These are phyloP conservation scores for Cladophialophora carrionii DNA, from an alignment of 2,329 filamentous ascomycete genomes.

Conservation along the genomic window DNA sequence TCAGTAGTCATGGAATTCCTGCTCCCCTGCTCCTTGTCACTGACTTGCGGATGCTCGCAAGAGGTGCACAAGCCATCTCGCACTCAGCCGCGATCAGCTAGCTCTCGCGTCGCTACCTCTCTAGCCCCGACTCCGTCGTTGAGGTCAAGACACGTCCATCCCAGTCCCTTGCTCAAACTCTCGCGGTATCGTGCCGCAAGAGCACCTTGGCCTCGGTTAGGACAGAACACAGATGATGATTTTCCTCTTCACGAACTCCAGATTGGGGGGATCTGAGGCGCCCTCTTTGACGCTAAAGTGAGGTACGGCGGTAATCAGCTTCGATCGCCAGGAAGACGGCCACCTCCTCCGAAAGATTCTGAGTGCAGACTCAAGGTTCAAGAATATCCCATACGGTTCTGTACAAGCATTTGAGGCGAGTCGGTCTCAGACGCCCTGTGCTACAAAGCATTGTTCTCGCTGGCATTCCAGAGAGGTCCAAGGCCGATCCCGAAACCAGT, in stretches of 20 bases:
- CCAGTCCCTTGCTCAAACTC: not conserved
- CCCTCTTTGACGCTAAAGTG: constrained; percentile 11
- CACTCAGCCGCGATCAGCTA: constrained; percentile 21
- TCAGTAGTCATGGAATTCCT: constrained; percentile 10
- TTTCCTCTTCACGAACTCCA: constrained; percentile 18
- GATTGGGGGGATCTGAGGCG: constrained; percentile 18
- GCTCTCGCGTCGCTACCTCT: constrained; percentile 12
- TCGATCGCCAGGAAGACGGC: not conserved
- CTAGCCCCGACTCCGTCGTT: constrained; percentile 46
- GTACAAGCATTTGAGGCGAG: constrained; percentile 3
- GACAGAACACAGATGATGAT: constrained; percentile 7
- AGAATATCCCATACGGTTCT: not conserved
- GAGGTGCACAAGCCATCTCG: constrained; percentile 24
- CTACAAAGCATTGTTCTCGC: constrained; percentile 7
- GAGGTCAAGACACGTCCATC: not conserved
- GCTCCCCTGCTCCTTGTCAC: constrained; percentile 23
- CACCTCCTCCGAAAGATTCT: not conserved
- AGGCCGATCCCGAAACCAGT: constrained; percentile 9
- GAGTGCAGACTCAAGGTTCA: not conserved
- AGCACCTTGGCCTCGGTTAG: constrained; percentile 44
- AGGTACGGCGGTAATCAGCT: constrained; percentile 1
- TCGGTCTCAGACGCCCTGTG: constrained; percentile 16
- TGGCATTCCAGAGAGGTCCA: not conserved
- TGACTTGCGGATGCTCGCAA: constrained; percentile 30
- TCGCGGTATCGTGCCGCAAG: constrained; percentile 36